A percentile compares a stretch with the other conserved stretches of the same genome.
These are phyloP conservation scores for Cutaneotrichosporon arboriforme DNA, from an alignment of 1,284 basidiomycete genomes.

Conservation along the genomic window DNA sequence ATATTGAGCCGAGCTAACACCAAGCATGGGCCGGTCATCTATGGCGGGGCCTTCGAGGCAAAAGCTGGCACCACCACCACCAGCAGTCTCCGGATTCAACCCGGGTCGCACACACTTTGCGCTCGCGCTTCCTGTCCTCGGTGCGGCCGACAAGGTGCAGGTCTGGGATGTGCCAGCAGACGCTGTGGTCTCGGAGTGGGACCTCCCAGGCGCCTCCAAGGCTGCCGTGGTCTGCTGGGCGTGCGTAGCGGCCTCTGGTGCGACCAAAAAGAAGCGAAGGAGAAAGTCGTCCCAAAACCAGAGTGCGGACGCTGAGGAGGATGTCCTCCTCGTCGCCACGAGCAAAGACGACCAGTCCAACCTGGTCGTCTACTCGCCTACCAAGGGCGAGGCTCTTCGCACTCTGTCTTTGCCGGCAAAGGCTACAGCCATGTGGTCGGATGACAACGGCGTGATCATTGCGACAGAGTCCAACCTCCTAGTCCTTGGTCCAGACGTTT, in stretches of 20 bases:
- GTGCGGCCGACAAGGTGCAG: constrained; percentile 44
- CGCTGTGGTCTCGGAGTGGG: constrained; percentile 44
- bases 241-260: constrained; percentile 19
- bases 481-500: constrained; percentile 30
- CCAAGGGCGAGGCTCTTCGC: constrained; percentile 28
- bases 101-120: constrained; percentile 41
- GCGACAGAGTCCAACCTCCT: constrained; percentile 31
- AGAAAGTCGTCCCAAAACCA: constrained; percentile 18
- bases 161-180: constrained; percentile 45
- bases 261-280: constrained; percentile 31
- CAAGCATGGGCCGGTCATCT: constrained; percentile 37
- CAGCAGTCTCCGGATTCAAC: constrained; percentile 44
- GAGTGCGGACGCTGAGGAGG: constrained; percentile 20
- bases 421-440: constrained; percentile 34
- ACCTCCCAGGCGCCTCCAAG: constrained; percentile 41
- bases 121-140: constrained; percentile 40
- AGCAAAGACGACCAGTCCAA: constrained; percentile 23
- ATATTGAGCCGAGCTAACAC: constrained; percentile 10
- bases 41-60: constrained; percentile 42
- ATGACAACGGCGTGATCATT: constrained; percentile 30
- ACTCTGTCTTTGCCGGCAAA: constrained; percentile 27
- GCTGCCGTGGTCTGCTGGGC: constrained; percentile 39
- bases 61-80: constrained; percentile 41
- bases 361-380: constrained; percentile 30
- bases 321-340: constrained; percentile 38